Evolutionary conservation across 148 eudicot genomes (phyloP), one percentile per base, ranked within the genome.

Genomic region (Cornus controversa): DNA sequence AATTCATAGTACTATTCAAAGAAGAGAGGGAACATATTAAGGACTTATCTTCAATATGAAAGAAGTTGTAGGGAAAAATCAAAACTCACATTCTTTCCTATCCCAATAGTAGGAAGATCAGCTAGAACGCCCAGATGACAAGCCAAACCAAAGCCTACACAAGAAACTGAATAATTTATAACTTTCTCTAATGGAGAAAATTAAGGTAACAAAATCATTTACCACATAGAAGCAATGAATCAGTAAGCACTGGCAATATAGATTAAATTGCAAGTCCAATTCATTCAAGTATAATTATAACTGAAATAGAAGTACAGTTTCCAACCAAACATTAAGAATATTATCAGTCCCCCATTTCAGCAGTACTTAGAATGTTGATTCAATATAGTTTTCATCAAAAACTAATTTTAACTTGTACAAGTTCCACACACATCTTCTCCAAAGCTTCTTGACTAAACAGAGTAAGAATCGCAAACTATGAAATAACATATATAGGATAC

Each of bases 71-170:
- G 58, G 47, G 36, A 66, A 31, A 58, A 69, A 27, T 37, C 36
- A 68, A 54, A 79, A 81, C 98, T 88, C 87, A 94, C 97, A 82
- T 90, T 93, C 87, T 93, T 96, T 72, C 97, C 99, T 54, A 96
- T 83, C 73, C 99, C 97, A 75, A 93, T 86, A 47, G 98, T 85
- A 25, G 99, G 98, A 78, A 96, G 82, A 88, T 89, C 86, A 76
- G 89, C 94, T 66, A 93, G 80, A 78, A 96, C 97, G 60, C 99
- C 99, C 72, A 96, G 91, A 80, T 96, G 99, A 82, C 98, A 93
- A 80, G 98, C 99, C 87, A 93, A 86, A 63, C 99, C 99, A 79
- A 96, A 93, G 60, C 99, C 98, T 94, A 84, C 80, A 86, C 36
- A 66, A 76, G 64, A 74, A 69, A 80, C 29, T 57, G 20, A 13